Evolutionary conservation across 805 yeast species (phyloP), one percentile per base, ranked within the genome.

Genomic region (Spathaspora gorwiae): DNA sequence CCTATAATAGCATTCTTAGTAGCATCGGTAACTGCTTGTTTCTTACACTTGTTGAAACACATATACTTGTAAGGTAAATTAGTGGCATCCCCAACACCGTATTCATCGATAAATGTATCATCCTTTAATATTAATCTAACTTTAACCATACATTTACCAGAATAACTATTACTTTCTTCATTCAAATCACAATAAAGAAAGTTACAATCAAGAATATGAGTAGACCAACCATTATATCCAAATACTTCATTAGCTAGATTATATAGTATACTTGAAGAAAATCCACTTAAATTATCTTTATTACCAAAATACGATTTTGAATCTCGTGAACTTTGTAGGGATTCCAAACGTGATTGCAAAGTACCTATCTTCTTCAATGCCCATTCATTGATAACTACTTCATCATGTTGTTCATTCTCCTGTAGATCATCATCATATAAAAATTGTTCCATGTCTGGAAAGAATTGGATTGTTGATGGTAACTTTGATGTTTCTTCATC

Each of bases 161-260:
- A 55, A 48, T 43, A 54, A 24, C 51, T 39, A 39, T 36, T n/a
- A 12, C 60, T 45, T 42, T 59, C 51, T 19, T 54, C 56, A 39
- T 66, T 54, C 13, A 59, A 53, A 7, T 52, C 54, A 29, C 55
- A 55, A 14, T 42, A n/a, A 7, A 12, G 7, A 14, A 48, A 14
- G 2, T 24, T 35, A 42, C 47, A 60, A 5, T 55, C 59, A 10
- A 69, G 26, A 1, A 80, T 60, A 40, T 68, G 69, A 30, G 76
- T 65, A 6, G 73, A 68, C 85, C 85, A 80, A 7, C 85, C 84
- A 48, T 77, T 68, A 54, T 64, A 76, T 0, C 84, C 84, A 60
- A 78, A 80, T 0, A 72, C 59, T 34, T 73, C 77, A 47, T 80
- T 80, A 1, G 81, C 79, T 45, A 72, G 56, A 11, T 59, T 58